Evolutionary conservation across 1,139 yeast genomes (phyloP).

Genomic region (Ashbya aceris): DNA sequence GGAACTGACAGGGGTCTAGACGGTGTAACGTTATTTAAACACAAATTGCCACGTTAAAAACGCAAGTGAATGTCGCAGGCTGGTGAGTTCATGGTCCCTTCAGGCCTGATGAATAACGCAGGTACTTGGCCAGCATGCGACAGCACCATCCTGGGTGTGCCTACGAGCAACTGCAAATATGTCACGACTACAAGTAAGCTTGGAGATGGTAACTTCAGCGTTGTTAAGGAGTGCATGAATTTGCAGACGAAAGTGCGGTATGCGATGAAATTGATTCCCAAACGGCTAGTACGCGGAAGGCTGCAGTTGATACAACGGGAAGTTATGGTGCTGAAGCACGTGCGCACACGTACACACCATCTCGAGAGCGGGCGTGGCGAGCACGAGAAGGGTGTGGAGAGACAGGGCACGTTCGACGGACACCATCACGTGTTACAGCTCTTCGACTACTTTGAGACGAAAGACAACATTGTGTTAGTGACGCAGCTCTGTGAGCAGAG

Average conservation of each 20-base stretch:
- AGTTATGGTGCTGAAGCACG: conserved; percentile 19
- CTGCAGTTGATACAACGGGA: conserved; percentile 28
- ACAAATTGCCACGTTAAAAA: too few relatives aligned
- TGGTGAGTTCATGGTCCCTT: too few relatives aligned
- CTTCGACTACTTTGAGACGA: conserved; percentile 63
- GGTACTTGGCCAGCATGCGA: conserved; percentile 9
- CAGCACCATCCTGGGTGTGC: conserved; percentile 4
- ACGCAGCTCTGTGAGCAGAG: conserved; percentile 64
- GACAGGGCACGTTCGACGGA: conserved; percentile 30
- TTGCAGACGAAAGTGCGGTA: conserved; percentile 22
- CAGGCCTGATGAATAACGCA: too few relatives aligned
- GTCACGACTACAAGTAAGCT: conserved; percentile 19
- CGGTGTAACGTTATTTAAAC: too few relatives aligned
- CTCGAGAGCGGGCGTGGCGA: conserved; percentile 12
- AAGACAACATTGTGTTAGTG: conserved; percentile 47
- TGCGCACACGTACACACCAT: conserved; percentile 20
- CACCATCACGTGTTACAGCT: conserved; percentile 53
- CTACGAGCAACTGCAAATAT: conserved; percentile 20
- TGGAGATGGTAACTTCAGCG: conserved; percentile 31
- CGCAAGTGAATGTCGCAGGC: too few relatives aligned
- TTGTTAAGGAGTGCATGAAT: conserved; percentile 29
- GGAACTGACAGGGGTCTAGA: too few relatives aligned
- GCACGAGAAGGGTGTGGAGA: conserved; percentile 5
- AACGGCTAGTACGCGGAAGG: conserved; percentile 21
- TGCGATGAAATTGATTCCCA: conserved; percentile 29